A percentile compares a stretch with the other conserved stretches of the same genome.
phyloP scores from a whole-genome alignment of 176 grass and related monocot species.

The Rhynchospora tenuis region DNA sequence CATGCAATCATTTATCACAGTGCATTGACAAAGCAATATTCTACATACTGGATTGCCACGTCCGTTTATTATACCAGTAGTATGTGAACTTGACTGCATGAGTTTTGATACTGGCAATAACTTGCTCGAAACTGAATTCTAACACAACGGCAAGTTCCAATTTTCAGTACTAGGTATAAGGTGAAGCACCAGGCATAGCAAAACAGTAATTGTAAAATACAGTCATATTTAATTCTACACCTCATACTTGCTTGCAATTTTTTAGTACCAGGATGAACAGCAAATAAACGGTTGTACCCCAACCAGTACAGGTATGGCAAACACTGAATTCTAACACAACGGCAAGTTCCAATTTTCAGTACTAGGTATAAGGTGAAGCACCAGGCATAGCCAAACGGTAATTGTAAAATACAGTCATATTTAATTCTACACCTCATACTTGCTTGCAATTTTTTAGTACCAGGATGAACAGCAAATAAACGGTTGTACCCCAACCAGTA shows the following conservation, averaged over 20 bases:
- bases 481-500: neutral
- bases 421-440: neutral
- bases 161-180: neutral
- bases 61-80: neutral
- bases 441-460: neutral
- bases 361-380: no score
- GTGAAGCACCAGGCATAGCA: neutral
- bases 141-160: neutral
- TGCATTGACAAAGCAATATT: neutral
- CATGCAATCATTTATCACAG: neutral
- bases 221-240: neutral
- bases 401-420: no score
- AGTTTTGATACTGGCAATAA: neutral
- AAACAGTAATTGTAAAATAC: neutral
- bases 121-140: neutral
- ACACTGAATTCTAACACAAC: no score
- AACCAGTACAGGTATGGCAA: neutral
- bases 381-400: no score
- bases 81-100: neutral
- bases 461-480: neutral
- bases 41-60: neutral
- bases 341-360: no score
- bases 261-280: neutral
- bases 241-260: neutral
- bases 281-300: neutral